Evolutionary conservation across 441 rosid genomes (phyloP), one percentile per base, ranked within the genome.

Genomic region (California macrophylla): DNA sequence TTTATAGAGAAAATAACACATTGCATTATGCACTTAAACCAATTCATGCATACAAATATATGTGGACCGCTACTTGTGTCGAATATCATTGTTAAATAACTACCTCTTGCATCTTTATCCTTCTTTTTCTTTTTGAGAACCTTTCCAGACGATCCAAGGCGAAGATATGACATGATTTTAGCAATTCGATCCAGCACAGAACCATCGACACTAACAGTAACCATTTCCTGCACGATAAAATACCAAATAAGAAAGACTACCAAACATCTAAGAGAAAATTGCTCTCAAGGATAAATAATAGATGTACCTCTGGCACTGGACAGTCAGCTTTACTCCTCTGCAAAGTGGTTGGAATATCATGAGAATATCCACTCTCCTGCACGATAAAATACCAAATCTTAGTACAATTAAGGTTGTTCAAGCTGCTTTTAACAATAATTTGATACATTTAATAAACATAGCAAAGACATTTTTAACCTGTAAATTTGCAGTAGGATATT

Each of bases 111-210:
- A 66, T 88, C 96, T 83, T 82, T 93, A 68, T 93, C 97, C 80
- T 91, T 93, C 93, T 85, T 93, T 82, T 93, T 93, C 96, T 91
- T 93, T 87, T 93, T 93, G 60, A 91, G 90, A 77, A 93, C 96
- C 87, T 93, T 93, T 73, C 98, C 98, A 42, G 98, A 89, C 74
- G 98, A 89, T 72, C 97, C 97, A 75, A 91, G 98, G 73, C 98
- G 96, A 76, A 93, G 97, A 78, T 93, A 93, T 32, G 90, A 82
- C 96, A 93, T 87, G 70, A 93, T 91, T 78, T 88, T 93, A 56
- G 96, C 89, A 78, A 93, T 93, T 66, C 96, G 87, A 84, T 93
- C 98, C 69, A 93, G 89, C 72, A 93, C 96, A 69, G 97, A 89
- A 72, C 95, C 93, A 79, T 93, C 98, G 74, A 93, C 95, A 73